These are phyloP conservation scores for Mitragyna speciosa DNA, from an alignment of 257 asterid genomes.

Conservation along the genomic window DNA sequence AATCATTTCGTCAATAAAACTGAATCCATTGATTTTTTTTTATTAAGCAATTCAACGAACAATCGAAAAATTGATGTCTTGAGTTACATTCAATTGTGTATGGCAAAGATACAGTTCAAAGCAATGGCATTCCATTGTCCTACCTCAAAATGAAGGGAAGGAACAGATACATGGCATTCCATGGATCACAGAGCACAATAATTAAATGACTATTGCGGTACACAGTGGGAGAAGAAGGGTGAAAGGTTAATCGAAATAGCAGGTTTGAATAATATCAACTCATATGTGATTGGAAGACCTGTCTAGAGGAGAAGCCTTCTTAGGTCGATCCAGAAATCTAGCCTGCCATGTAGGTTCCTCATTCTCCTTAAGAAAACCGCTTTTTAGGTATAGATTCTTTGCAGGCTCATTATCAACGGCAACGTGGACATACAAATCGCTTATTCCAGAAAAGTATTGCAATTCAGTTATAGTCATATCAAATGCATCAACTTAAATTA, in stretches of 20 bases:
- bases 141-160: neutral
- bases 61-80: neutral
- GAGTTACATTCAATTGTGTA: neutral
- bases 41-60: no score
- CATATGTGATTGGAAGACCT: constrained; percentile 57
- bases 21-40: no score
- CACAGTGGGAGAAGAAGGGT: neutral
- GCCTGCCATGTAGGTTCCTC: constrained; percentile 99
- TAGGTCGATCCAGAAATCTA: constrained; percentile 82
- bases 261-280: constrained; percentile 8
- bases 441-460: constrained; percentile 57
- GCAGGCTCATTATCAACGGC: constrained; percentile 88
- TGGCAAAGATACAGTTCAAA: neutral
- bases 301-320: constrained; percentile 83
- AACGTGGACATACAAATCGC: constrained; percentile 90
- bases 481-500: neutral
- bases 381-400: constrained; percentile 68
- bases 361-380: constrained; percentile 76
- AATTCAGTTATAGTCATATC: neutral
- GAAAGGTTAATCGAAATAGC: neutral
- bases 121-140: neutral
- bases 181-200: neutral
- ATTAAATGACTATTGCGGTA: neutral
- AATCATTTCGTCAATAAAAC: neutral
- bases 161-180: neutral